These are phyloP conservation scores for Pinguiococcus pyrenoidosus DNA, from an alignment of 108 stramenopile genomes.

Conservation along the genomic window DNA sequence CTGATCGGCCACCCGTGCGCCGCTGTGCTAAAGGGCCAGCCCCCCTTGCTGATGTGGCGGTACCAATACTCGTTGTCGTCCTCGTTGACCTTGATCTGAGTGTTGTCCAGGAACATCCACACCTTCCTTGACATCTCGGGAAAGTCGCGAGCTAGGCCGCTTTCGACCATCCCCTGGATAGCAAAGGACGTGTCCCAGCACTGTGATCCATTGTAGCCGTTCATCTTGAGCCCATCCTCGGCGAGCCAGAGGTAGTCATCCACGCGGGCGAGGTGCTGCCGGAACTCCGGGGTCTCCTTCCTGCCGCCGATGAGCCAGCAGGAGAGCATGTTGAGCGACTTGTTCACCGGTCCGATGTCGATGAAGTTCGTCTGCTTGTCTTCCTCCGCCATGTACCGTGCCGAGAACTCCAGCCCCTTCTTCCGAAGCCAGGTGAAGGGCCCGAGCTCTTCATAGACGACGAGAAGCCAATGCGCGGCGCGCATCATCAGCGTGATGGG, in stretches of 20 bases:
- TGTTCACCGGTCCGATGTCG: conserved; percentile 96
- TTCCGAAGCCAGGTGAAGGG: conserved; percentile 49
- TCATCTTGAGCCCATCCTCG: conserved; percentile 99
- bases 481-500: background rate
- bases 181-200: conserved; percentile 98
- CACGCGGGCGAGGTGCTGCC: conserved; percentile 67
- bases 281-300: conserved; percentile 35
- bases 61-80: conserved; percentile 60
- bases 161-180: conserved; percentile 66
- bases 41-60: conserved; percentile 84
- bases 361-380: conserved; percentile 91
- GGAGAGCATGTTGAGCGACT: conserved; percentile 80
- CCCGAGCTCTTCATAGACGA: conserved; percentile 46
- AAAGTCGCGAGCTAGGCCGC: conserved; percentile 58
- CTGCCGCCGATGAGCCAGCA: conserved; percentile 4
- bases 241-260: conserved; percentile 94
- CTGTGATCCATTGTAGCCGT: conserved; percentile 94
- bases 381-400: conserved; percentile 68
- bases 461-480: background rate
- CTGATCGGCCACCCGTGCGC: conserved; percentile 98
- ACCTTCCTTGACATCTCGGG: conserved; percentile 25
- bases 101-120: too few species aligned
- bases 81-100: conserved; percentile 45
- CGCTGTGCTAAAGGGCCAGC: conserved; percentile 94
- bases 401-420: conserved; percentile 55